A percentile compares a stretch with the other conserved stretches of the same genome.
These are phyloP conservation scores for Misopates orontium DNA, from an alignment of 257 asterid species.

Conservation along the genomic window DNA sequence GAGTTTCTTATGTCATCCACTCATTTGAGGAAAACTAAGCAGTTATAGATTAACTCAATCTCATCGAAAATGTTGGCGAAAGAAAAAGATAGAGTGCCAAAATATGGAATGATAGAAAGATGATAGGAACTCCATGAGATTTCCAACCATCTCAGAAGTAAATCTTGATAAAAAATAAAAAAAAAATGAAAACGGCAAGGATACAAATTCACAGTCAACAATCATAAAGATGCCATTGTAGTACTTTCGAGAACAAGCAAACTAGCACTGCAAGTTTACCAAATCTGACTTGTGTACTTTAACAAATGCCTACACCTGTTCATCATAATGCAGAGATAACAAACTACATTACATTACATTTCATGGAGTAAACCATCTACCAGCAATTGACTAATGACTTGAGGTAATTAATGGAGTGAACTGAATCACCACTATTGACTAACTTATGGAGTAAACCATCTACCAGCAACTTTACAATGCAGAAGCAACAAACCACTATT, in stretches of 20 bases:
- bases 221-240: neutral
- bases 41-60: neutral
- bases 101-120: slow-evolving; percentile 3
- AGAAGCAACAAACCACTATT: slow-evolving; percentile 13
- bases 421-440: too few relatives aligned
- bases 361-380: neutral
- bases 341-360: neutral
- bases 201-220: neutral
- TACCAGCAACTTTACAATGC: slow-evolving; percentile 7
- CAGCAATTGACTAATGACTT: too few relatives aligned
- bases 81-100: slow-evolving; percentile 8
- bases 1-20: neutral
- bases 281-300: slow-evolving; percentile 17
- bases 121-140: neutral
- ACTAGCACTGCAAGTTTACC: slow-evolving; percentile 6
- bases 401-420: too few relatives aligned
- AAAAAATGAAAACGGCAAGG: neutral
- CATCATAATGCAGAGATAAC: slow-evolving; percentile 3
- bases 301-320: neutral
- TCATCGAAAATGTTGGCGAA: neutral
- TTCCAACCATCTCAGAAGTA: slow-evolving; percentile 4
- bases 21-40: slow-evolving; percentile 13
- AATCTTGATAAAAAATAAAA: neutral
- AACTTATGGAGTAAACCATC: too few relatives aligned
- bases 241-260: slow-evolving; percentile 1